phyloP scores from a whole-genome alignment of 345 rosid genomes.

The Triadica sebifera region DNA sequence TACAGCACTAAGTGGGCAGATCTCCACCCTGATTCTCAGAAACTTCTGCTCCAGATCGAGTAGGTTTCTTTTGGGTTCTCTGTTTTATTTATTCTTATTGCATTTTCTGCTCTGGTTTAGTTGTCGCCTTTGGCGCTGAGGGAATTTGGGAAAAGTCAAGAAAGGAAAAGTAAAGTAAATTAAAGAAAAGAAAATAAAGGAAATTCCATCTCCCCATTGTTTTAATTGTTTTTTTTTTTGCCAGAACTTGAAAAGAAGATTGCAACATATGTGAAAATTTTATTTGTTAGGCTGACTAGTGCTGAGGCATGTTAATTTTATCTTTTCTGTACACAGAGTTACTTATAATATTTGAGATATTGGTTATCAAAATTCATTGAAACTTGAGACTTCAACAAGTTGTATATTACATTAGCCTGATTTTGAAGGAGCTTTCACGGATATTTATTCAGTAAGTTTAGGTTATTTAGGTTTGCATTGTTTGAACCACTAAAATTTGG shows the following conservation, averaged over 20 bases:
- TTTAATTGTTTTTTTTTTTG: too few species aligned
- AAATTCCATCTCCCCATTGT: too few species aligned
- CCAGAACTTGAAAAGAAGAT: too few species aligned
- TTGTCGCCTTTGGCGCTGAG: not conserved
- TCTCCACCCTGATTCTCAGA: constrained; percentile 94
- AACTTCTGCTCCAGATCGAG: constrained; percentile 80
- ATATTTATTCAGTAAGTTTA: not conserved
- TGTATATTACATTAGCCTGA: not conserved
- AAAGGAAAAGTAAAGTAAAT: too few species aligned
- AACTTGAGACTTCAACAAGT: not conserved
- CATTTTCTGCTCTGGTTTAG: not conserved
- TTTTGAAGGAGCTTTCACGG: not conserved
- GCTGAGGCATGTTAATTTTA: too few species aligned
- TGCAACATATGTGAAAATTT: too few species aligned
- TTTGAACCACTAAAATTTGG: not conserved
- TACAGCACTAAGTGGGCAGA: constrained; percentile 93
- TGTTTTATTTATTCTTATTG: not conserved
- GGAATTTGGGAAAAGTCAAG: not conserved
- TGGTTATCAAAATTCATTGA: not conserved
- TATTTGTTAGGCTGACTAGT: too few species aligned
- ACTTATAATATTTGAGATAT: too few species aligned
- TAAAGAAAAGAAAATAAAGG: too few species aligned
- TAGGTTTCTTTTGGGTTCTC: constrained; percentile 17
- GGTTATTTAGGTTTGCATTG: not conserved
- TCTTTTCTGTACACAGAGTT: too few species aligned